Base-by-base conservation (phyloP, 73 alveolate species). In the Paramecium octaurelia region DNA sequence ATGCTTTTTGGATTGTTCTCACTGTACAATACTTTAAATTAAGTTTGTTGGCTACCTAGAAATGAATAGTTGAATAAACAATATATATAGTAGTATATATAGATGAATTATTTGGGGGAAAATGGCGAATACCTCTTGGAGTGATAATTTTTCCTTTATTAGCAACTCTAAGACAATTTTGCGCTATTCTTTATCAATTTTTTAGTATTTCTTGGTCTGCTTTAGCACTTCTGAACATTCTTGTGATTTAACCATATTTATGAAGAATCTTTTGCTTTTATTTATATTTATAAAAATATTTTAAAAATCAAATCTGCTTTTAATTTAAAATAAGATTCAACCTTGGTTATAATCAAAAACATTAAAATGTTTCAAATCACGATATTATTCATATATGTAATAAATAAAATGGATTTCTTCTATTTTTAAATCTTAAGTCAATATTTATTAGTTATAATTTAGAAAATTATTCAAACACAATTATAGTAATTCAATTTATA, bases 41-140 rank as follows among this genome's bases (percentile, higher is more conserved):
- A 9, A 80, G 73, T 80, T 73, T 42, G 48, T 34, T 80, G 29
- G 91, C 91, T 80, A 80, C 91, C 91, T 80, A 80, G 18, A 44
- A 44, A 64, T 40, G 21, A 21, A 80, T 80, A 18, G 35, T 80
- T 4, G 14, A 23, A n/a, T 44, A 80, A 46, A 40, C 76, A 43
- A 43, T 43, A 80, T 54, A 54, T 54, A 54, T 73, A 73, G 9
- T 20, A 23, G 27, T 73, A 36, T 36, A 29, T 73, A 54, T 9
- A 54, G 4, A 8, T 5, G 36, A n/a, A 35, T 20, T 3, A 7
- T 35, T 71, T n/a, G 16, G n/a, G n/a, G 20, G 4, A 6, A 21
- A 12, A 35, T 73, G 40, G 59, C 38, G 59, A 40, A 48, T 40
- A 73, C 87, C 87, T 73, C 87, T 73, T 73, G 10, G 4, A 73